Evolutionary conservation across 495 filamentous ascomycete species (phyloP), one percentile per base, ranked within the genome.

Genomic region (Letharia lupina): DNA sequence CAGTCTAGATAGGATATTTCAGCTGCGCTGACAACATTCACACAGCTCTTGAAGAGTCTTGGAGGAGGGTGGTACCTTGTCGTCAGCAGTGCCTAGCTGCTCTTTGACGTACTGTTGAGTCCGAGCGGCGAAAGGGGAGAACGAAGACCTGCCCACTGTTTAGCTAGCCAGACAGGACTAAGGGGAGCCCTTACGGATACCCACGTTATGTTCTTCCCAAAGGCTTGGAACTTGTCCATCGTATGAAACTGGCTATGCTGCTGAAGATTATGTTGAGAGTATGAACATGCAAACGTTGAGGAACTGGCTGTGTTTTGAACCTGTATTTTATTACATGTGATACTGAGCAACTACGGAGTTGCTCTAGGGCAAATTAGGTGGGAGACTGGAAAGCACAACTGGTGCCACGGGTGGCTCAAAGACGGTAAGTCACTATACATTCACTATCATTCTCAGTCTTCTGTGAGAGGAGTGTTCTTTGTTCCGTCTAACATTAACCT

Each of bases 101-200:
- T 98, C 94, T 79, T 93, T 95, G 75, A 96, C 89, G 81, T 91
- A 92, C 80, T 98, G 94, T 77, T 96, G 91, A 48, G 91, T 96
- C 66, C 94, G 89, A 68, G 90, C 88, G 69, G 92, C 91, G 72
- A 96, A 96, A 37, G 94, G 94, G 68, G 91, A 90, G 79, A 98
- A 87, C 69, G 79, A 84, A 66, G 84, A 66, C 33, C 69, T 70
- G 52, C 35, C 12, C 42, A 59, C 28, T 60, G n/a, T 28, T 69
- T 33, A 59, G 63, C 57, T 60, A 70, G 52, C 64, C 40, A 33
- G 31, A 41, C 13, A 42, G 44, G 35, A 69, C 42, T 60, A 59
- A 31, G 64, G 67, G 60, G 64, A 68, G 67, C 60, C 61, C 66
- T n/a, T 60, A 65, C 33, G 65, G 60, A 56, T 47, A 70, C 84